Base-by-base conservation (phyloP, 345 rosid genomes). In the Pistacia integerrima region DNA sequence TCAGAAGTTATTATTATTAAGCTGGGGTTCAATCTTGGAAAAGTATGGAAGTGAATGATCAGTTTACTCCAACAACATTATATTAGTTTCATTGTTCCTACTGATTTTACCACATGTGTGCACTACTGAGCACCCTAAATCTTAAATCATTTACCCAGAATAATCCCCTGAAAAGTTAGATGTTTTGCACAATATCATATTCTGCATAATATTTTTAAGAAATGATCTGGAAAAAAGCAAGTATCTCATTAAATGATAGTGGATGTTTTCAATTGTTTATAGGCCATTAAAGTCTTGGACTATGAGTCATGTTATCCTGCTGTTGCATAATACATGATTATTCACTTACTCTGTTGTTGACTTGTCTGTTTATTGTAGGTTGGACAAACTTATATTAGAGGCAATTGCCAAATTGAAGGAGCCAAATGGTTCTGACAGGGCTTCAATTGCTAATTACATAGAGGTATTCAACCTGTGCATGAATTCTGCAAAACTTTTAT, bases 371-470 rank as follows among this genome's bases (percentile, higher is more conserved):
- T 67, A 52, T 80, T 84, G 85, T 80, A 93, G 98, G 88, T 81
- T 92, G 94, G 97, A 91, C 66, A 88, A 82, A 78, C 85, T 92
- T 66, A 90, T 94, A 70, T 72, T 90, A 69, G 98, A 94, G 75
- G 97, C 97, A 54, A 88, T 94, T 64, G 78, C 90, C 11, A 82
- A 85, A 80, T 84, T 94, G 98, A 92, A 85, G 86, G 97, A 91
- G 78, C 85, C 88, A 38, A 82, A 86, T 69, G 97, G 97, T 82
- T 93, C 95, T 75, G 98, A 94, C 76, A 84, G 89, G 82, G 87
- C 91, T 77, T 86, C 97, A 12, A 92, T 94, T 82, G 86, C 92
- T 51, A 18, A 75, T 78, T 93, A 87, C 84, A 91, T 94, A 80
- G 94, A 94, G 97, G 98, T 94, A 78, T 60, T 38, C 41, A 35